These are phyloP conservation scores for Pseudonitzschia multiseries DNA, from an alignment of 108 stramenopile species.

Conservation along the genomic window DNA sequence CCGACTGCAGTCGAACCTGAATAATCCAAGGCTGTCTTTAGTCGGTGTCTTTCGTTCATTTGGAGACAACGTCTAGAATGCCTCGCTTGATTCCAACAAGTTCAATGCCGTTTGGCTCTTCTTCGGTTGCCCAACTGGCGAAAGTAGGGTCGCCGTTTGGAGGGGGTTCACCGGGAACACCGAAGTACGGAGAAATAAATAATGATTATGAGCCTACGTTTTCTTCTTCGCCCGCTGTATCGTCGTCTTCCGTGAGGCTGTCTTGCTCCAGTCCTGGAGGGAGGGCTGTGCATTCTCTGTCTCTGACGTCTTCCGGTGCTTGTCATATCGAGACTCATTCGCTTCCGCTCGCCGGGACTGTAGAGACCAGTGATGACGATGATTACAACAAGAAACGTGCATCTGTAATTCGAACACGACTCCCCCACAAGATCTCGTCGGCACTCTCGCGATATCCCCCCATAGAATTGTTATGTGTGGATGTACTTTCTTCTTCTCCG, in stretches of 20 bases:
- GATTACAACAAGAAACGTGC: constrained; percentile 7
- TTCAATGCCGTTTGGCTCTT: constrained; percentile 9
- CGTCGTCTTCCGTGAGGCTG: constrained; percentile 38
- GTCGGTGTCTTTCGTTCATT: background rate
- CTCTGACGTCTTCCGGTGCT: constrained; percentile 8
- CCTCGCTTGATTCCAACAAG: constrained; percentile 6
- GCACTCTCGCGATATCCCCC: constrained; percentile 57
- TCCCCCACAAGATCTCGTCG: constrained; percentile 39
- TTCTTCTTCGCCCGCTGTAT: background rate
- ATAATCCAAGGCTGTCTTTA: too few species aligned
- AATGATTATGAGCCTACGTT: background rate
- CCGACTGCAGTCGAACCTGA: too few species aligned
- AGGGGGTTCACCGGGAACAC: background rate
- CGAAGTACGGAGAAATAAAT: background rate
- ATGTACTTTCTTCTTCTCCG: constrained; percentile 30
- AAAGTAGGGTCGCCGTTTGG: background rate
- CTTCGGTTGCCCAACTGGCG: background rate
- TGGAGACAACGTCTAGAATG: background rate
- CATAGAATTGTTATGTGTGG: constrained; percentile 63
- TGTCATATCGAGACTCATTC: constrained; percentile 50
- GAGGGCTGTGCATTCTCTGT: constrained; percentile 56
- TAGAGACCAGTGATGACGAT: constrained; percentile 19
- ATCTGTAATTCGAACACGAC: constrained; percentile 27
- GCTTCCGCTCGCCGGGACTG: constrained; percentile 48
- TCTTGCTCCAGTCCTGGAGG: constrained; percentile 67